Percentiles rank a stretch among this genome's conserved stretches.
Evolutionary conservation across 768 basidiomycete genomes (phyloP).

Genomic region (Gelatoporia subvermispora): DNA sequence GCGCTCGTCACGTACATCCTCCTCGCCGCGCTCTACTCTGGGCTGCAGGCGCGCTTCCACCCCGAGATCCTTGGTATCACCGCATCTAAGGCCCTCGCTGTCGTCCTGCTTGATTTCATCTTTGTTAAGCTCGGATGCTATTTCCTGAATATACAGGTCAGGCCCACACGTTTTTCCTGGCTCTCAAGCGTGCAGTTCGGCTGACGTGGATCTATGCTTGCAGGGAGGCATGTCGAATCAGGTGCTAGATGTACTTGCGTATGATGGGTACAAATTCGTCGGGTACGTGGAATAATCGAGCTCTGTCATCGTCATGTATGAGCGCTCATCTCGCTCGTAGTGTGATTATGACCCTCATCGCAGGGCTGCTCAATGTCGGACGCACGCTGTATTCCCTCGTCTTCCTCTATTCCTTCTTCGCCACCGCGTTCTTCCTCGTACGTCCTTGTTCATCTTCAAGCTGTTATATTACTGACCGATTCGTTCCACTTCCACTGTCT

Average conservation of each 20-base stretch:
- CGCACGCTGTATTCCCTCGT: conserved; percentile 60
- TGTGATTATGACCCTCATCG: conserved; percentile 78
- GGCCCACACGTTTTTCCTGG: no score
- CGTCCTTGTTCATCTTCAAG: conserved; percentile 39
- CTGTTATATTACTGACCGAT: conserved; percentile 89
- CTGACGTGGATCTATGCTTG: neutral
- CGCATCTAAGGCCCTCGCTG: conserved; percentile 77
- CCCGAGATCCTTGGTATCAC: conserved; percentile 86
- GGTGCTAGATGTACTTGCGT: conserved; percentile 81
- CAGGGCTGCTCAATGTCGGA: conserved; percentile 59
- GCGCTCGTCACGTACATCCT: conserved; percentile 94
- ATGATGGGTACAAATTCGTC: conserved; percentile 97
- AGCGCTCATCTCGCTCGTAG: conserved; percentile 32
- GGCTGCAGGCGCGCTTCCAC: conserved; percentile 77
- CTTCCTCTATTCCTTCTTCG: conserved; percentile 82
- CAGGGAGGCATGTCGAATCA: conserved; percentile 51
- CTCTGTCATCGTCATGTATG: neutral
- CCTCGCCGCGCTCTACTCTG: conserved; percentile 78
- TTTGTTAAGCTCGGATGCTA: conserved; percentile 92
- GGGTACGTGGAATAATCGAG: conserved; percentile 49
- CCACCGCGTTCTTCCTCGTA: conserved; percentile 93
- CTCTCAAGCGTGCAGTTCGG: no score
- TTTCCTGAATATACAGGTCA: conserved; percentile 69
- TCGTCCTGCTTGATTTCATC: conserved; percentile 83
- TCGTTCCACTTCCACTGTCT: neutral